These are phyloP conservation scores for Gyromitra esculenta DNA, from an alignment of 2,329 filamentous ascomycete genomes.

Conservation along the genomic window DNA sequence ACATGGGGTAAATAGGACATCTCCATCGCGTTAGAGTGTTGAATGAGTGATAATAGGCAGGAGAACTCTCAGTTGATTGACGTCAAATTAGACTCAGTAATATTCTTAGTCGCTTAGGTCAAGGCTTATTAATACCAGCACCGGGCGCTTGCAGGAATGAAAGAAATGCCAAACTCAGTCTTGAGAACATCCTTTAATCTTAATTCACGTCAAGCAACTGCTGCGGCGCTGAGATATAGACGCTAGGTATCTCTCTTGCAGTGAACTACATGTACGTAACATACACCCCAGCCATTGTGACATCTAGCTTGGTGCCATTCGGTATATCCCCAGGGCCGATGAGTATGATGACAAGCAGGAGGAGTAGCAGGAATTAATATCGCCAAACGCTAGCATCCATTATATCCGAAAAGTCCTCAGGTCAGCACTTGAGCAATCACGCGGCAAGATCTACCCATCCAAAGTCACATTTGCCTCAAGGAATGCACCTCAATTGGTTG, in stretches of 20 bases:
- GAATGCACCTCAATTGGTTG: neutral
- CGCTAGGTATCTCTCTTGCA: neutral
- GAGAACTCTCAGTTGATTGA: neutral
- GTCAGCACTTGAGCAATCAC: neutral
- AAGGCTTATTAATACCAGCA: neutral
- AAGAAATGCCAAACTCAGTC: neutral
- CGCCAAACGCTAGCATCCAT: neutral
- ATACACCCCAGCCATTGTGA: neutral
- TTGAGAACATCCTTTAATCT: neutral
- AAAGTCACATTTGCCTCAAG: neutral
- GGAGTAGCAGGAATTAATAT: neutral
- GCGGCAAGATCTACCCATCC: neutral
- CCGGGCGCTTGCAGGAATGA: neutral
- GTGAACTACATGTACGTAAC: too few species aligned
- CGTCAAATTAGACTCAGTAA: neutral
- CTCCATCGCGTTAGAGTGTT: neutral
- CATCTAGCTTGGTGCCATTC: neutral
- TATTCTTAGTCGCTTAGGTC: neutral
- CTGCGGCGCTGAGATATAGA: neutral
- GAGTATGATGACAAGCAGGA: neutral
- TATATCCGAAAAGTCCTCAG: neutral
- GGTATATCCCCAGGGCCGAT: neutral
- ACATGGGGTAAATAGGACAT: too few species aligned
- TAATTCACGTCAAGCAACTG: neutral
- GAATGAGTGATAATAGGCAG: neutral